Percentiles rank a stretch among this genome's conserved stretches.
These are phyloP conservation scores for Sclerotinia trifoliorum DNA, from an alignment of 2,329 filamentous ascomycete genomes.

Conservation along the genomic window DNA sequence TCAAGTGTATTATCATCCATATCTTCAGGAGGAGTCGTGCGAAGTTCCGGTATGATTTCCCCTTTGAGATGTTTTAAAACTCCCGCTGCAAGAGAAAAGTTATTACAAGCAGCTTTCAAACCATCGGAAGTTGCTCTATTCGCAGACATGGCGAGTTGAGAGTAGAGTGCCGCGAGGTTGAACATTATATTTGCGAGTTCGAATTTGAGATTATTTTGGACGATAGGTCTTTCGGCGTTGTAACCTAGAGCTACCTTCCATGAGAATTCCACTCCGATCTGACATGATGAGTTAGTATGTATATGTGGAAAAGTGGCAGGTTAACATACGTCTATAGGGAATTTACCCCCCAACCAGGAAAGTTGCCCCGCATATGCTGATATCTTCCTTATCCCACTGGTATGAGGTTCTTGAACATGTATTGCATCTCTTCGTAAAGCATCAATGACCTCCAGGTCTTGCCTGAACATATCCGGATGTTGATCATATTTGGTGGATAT, in stretches of 20 bases:
- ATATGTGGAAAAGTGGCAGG: not conserved
- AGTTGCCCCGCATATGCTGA: conserved; percentile 89
- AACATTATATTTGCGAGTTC: conserved; percentile 91
- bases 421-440: conserved; percentile 80
- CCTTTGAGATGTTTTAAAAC: conserved; percentile 76
- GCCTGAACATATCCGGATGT: conserved; percentile 92
- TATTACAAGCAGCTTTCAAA: conserved; percentile 82
- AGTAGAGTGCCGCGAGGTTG: conserved; percentile 91
- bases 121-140: conserved; percentile 78
- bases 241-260: conserved; percentile 96
- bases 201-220: conserved; percentile 67
- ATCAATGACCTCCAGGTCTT: conserved; percentile 86
- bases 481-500: conserved; percentile 99
- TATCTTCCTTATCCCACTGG: conserved; percentile 83
- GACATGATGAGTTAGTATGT: conserved; percentile 27
- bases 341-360: conserved; percentile 90
- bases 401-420: conserved; percentile 82
- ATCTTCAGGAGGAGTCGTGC: conserved; percentile 83
- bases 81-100: conserved; percentile 85
- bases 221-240: conserved; percentile 71
- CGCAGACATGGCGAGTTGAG: conserved; percentile 79
- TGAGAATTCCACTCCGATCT: conserved; percentile 92
- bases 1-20: conserved; percentile 90
- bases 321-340: conserved; percentile 78
- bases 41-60: conserved; percentile 76